Conservation (phyloP, 345 rosid genomes). For the Balakata baccata region DNA sequence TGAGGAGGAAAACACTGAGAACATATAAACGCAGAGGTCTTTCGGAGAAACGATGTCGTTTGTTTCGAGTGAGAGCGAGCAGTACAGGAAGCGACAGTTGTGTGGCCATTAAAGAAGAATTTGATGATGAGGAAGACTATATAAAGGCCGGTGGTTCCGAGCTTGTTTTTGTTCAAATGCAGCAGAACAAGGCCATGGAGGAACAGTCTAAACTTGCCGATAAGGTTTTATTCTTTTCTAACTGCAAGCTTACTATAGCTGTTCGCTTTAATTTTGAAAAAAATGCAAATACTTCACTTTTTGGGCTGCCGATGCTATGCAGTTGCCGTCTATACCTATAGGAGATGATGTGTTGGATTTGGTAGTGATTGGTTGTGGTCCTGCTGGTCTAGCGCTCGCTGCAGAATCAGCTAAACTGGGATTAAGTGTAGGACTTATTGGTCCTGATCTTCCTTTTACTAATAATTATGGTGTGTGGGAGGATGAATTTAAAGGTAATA, state of each 20-base stretch:
- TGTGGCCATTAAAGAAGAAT: constrained; percentile 57
- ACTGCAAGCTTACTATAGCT: neutral
- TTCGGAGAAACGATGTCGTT: constrained; percentile 24
- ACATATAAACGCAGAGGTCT: neutral
- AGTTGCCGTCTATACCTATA: constrained; percentile 57
- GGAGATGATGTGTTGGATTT: constrained; percentile 61
- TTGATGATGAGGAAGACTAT: constrained; percentile 77
- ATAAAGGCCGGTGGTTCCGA: constrained; percentile 91
- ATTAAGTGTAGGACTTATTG: constrained; percentile 77
- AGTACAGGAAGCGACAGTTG: constrained; percentile 47
- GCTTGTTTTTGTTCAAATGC: constrained; percentile 76
- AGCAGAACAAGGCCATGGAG: constrained; percentile 74
- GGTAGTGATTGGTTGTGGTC: constrained; percentile 97
- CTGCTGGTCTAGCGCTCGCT: constrained; percentile 95
- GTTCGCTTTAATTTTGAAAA: neutral
- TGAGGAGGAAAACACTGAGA: constrained; percentile 26
- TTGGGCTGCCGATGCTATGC: constrained; percentile 14
- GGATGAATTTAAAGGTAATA: constrained; percentile 86
- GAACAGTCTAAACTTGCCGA: constrained; percentile 72
- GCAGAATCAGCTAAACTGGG: constrained; percentile 91
- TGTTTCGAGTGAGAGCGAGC: constrained; percentile 47
- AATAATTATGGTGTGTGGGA: constrained; percentile 98
- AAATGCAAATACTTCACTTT: neutral
- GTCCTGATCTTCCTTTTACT: constrained; percentile 97
- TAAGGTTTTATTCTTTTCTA: constrained; percentile 44